Evolutionary conservation across 495 filamentous ascomycete species (phyloP).

Genomic region (Annulohypoxylon maeteangense): DNA sequence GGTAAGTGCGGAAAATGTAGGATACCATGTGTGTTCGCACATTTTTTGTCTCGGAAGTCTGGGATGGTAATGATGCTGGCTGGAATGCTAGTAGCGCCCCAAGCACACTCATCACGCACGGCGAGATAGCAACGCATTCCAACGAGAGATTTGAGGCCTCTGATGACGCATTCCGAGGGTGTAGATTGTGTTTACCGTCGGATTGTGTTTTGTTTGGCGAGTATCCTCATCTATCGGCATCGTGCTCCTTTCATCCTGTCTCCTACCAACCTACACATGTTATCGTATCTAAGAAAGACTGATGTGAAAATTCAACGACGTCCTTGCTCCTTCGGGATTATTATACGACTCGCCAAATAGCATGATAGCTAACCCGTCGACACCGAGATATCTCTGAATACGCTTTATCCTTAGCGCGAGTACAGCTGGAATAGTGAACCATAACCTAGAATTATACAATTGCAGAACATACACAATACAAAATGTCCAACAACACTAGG

Average conservation of each 20-base stretch:
- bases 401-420: not conserved
- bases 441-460: not conserved
- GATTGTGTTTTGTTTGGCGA: conserved; percentile 21
- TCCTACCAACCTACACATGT: not conserved
- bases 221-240: not conserved
- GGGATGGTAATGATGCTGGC: conserved; percentile 22
- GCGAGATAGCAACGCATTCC: conserved; percentile 44
- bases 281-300: not conserved
- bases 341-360: not conserved
- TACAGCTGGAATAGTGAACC: not conserved
- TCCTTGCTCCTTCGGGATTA: not conserved
- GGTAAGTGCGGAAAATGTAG: not conserved
- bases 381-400: not conserved
- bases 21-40: not conserved
- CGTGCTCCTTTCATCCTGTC: not conserved
- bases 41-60: conserved; percentile 26
- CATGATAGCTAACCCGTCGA: not conserved
- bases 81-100: conserved; percentile 38
- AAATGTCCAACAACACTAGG: not conserved
- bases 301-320: not conserved
- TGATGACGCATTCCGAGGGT: conserved; percentile 37
- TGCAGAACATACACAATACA: not conserved
- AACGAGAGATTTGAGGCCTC: conserved; percentile 4
- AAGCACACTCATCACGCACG: not conserved
- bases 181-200: conserved; percentile 13